Conservation (phyloP, 179 eudicot genomes). For the Patellifolia procumbens region DNA sequence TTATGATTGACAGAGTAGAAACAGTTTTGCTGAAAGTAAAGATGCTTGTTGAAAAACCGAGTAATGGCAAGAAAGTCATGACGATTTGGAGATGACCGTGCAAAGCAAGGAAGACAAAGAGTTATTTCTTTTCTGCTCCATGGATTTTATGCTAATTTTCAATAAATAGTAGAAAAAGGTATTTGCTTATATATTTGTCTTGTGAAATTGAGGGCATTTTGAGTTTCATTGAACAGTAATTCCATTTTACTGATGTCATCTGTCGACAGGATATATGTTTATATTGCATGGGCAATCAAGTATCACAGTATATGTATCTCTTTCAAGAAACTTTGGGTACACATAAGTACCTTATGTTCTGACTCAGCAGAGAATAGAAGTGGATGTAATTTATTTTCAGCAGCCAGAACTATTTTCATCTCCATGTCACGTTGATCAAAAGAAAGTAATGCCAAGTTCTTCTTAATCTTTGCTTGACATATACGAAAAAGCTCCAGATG, state of each 20-base stretch:
- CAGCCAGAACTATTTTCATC: slow-evolving; percentile 59
- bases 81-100: slow-evolving; percentile 1
- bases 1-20: background rate
- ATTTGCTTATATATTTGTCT: background rate
- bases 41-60: background rate
- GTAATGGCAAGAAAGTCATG: background rate
- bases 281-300: background rate
- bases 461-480: slow-evolving; percentile 68
- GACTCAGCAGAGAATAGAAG: slow-evolving; percentile 86
- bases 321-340: background rate
- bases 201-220: background rate
- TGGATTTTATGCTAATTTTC: background rate
- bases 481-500: slow-evolving; percentile 84
- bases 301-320: background rate
- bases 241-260: background rate
- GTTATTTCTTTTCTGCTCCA: background rate
- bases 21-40: background rate
- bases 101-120: background rate
- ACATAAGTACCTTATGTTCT: slow-evolving; percentile 77
- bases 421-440: slow-evolving; percentile 70
- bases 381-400: slow-evolving; percentile 88
- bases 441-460: slow-evolving; percentile 48
- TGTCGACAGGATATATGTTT: slow-evolving; percentile 3
- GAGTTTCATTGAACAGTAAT: background rate
- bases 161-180: too few relatives aligned